A percentile compares a stretch with the other conserved stretches of the same genome.
Evolutionary conservation across 2,329 filamentous ascomycete genomes (phyloP).

Genomic region (Fusarium dlaminii): DNA sequence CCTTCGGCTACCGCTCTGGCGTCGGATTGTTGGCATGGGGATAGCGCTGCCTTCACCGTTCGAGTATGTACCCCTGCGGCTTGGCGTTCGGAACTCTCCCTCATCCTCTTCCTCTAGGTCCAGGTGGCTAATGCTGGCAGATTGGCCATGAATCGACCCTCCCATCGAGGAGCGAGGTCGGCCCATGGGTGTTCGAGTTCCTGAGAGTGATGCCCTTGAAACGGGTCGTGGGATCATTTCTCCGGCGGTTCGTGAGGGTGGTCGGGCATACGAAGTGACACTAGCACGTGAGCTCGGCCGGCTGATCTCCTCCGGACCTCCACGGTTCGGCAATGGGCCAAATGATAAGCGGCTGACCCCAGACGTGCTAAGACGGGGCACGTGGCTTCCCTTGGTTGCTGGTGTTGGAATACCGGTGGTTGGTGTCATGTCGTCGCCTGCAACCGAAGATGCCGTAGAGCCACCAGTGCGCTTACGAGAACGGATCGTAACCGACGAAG

Average conservation of each 20-base stretch:
- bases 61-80: slow-evolving; percentile 63
- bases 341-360: slow-evolving; percentile 72
- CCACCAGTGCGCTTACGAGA: slow-evolving; percentile 74
- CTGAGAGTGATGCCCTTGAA: slow-evolving; percentile 70
- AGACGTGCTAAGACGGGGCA: slow-evolving; percentile 68
- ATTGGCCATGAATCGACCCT: slow-evolving; percentile 68
- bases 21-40: slow-evolving; percentile 55
- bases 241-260: slow-evolving; percentile 57
- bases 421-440: slow-evolving; percentile 63
- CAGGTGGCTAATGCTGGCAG: slow-evolving; percentile 65
- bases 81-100: slow-evolving; percentile 59
- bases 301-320: slow-evolving; percentile 55
- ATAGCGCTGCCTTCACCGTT: slow-evolving; percentile 59
- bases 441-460: slow-evolving; percentile 60
- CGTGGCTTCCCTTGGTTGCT: slow-evolving; percentile 58
- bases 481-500: slow-evolving; percentile 70
- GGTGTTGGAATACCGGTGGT: slow-evolving; percentile 53
- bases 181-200: slow-evolving; percentile 71
- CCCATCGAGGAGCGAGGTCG: slow-evolving; percentile 78
- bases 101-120: slow-evolving; percentile 58
- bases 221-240: slow-evolving; percentile 69
- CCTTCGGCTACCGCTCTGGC: slow-evolving; percentile 57
- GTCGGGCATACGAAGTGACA: slow-evolving; percentile 63
- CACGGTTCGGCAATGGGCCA: slow-evolving; percentile 67
- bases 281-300: slow-evolving; percentile 81